Conservation (phyloP, 2,329 filamentous ascomycete species). For the Diaporthe citri region DNA sequence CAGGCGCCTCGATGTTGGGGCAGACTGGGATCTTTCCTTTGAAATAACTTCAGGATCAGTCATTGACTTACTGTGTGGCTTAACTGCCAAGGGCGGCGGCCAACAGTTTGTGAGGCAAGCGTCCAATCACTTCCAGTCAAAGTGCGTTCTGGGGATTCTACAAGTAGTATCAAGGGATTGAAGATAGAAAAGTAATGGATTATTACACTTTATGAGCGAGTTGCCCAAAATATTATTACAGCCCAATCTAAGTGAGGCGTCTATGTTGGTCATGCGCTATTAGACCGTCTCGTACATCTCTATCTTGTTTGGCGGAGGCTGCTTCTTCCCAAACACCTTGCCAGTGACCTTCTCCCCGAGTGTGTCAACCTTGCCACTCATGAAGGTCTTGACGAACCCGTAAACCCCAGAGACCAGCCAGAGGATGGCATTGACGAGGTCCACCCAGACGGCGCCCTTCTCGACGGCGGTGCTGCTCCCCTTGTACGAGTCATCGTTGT, state of each 20-base stretch:
- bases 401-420: slow-evolving; percentile 68
- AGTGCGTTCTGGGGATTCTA: not conserved
- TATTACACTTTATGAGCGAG: not conserved
- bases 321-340: slow-evolving; percentile 50
- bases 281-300: slow-evolving; percentile 23
- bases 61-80: no score
- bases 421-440: slow-evolving; percentile 74
- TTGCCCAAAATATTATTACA: not conserved
- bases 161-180: no score
- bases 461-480: slow-evolving; percentile 62
- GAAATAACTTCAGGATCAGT: no score
- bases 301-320: slow-evolving; percentile 8
- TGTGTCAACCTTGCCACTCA: slow-evolving; percentile 56
- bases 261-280: not conserved
- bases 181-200: not conserved
- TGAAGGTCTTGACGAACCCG: slow-evolving; percentile 55
- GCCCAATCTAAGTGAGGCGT: not conserved
- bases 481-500: slow-evolving; percentile 64
- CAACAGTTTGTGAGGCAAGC: no score
- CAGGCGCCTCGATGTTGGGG: not conserved
- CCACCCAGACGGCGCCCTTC: slow-evolving; percentile 81
- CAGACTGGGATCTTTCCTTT: no score
- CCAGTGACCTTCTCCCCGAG: slow-evolving; percentile 53
- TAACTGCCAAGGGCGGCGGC: no score
- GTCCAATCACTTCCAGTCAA: not conserved